A percentile compares a stretch with the other conserved stretches of the same genome.
Conservation (phyloP, 106 monocot species). For the Platanthera guangdongensis region DNA sequence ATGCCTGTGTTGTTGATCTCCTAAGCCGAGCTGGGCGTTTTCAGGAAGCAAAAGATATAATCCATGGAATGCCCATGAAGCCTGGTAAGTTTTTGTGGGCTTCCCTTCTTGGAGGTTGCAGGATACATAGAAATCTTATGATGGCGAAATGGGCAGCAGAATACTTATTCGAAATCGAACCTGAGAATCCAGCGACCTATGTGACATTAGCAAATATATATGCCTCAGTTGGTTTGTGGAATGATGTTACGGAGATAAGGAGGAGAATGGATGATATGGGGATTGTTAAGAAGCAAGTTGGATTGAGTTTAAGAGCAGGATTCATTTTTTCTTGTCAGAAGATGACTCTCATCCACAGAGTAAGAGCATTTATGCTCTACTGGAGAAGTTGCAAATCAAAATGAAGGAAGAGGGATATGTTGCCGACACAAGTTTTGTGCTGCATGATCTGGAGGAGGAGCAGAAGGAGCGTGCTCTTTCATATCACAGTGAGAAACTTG, state of each 20-base stretch:
- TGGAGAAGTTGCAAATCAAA: constrained; percentile 14
- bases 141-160: constrained; percentile 16
- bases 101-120: constrained; percentile 21
- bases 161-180: constrained; percentile 18
- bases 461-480: constrained; percentile 22
- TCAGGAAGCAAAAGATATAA: constrained; percentile 19
- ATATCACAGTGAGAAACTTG: constrained; percentile 24
- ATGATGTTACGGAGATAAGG: constrained; percentile 3
- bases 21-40: constrained; percentile 21
- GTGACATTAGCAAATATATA: constrained; percentile 23
- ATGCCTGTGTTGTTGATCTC: constrained; percentile 21
- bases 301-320: constrained; percentile 18
- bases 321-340: constrained; percentile 20
- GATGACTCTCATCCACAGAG: constrained; percentile 11
- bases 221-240: constrained; percentile 12
- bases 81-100: constrained; percentile 27
- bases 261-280: constrained; percentile 16
- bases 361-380: constrained; percentile 2
- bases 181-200: constrained; percentile 24
- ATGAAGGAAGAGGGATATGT: constrained; percentile 22
- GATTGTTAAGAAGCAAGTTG: constrained; percentile 23
- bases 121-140: constrained; percentile 16
- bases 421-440: constrained; percentile 18
- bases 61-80: constrained; percentile 20
- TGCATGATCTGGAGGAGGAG: constrained; percentile 28